Evolutionary conservation across 495 filamentous ascomycete genomes (phyloP).

Genomic region (Talaromyces wortmannii): DNA sequence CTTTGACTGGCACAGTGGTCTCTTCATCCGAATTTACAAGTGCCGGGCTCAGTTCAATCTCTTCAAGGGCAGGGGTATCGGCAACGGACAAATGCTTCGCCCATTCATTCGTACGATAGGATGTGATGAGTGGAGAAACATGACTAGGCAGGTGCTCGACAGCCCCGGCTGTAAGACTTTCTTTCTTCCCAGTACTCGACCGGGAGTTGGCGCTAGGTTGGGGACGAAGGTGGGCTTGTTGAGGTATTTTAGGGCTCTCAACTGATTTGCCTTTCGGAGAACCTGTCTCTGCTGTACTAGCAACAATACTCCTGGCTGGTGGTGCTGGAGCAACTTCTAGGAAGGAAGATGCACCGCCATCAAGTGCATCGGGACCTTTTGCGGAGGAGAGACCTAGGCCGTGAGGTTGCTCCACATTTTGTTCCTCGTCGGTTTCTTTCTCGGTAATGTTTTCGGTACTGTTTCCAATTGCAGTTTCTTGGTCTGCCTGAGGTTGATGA

Average conservation of each 20-base stretch:
- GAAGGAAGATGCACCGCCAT: not conserved
- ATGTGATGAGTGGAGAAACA: conserved; percentile 63
- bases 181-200: conserved; percentile 16
- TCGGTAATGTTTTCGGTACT: not conserved
- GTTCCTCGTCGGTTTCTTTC: conserved; percentile 2
- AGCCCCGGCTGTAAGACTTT: conserved; percentile 22
- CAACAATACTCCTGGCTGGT: not conserved
- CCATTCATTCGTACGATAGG: conserved; percentile 94
- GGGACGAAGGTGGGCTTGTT: not conserved
- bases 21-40: conserved; percentile 32
- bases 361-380: conserved; percentile 3
- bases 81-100: conserved; percentile 80
- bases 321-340: not conserved
- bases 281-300: not conserved
- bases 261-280: not conserved
- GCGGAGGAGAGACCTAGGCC: not conserved
- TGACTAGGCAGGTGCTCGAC: conserved; percentile 32
- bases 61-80: conserved; percentile 66
- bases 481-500: not conserved
- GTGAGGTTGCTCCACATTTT: not conserved
- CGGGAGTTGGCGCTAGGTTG: not conserved
- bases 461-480: not conserved
- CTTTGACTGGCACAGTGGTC: conserved; percentile 51
- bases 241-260: not conserved
- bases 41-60: conserved; percentile 26